These are phyloP conservation scores for Stephanodiscus minutulus DNA, from an alignment of 108 stramenopile genomes.

Conservation along the genomic window DNA sequence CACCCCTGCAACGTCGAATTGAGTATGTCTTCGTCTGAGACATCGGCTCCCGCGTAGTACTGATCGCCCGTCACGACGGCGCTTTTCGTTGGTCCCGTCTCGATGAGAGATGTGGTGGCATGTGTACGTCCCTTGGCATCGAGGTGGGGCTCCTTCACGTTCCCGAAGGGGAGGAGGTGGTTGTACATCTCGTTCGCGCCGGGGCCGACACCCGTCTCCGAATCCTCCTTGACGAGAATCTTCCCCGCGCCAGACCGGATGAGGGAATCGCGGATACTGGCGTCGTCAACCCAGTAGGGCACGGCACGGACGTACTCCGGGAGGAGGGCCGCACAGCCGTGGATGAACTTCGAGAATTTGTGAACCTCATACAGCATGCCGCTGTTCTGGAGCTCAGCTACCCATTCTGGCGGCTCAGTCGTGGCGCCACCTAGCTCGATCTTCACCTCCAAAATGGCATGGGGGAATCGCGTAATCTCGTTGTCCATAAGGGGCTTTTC, in stretches of 20 bases:
- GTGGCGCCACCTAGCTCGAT: conserved; percentile 89
- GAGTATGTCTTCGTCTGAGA: conserved; percentile 48
- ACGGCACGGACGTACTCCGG: conserved; percentile 93
- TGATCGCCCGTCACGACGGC: conserved; percentile 30
- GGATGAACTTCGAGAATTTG: conserved; percentile 95
- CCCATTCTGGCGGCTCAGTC: conserved; percentile 90
- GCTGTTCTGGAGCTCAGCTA: conserved; percentile 87
- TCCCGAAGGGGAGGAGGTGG: conserved; percentile 86
- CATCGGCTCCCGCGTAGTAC: conserved; percentile 49
- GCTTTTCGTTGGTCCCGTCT: conserved; percentile 10
- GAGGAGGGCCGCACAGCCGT: conserved; percentile 88
- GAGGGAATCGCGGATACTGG: conserved; percentile 89
- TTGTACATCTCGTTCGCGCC: conserved; percentile 88
- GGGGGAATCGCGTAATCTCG: conserved; percentile 95
- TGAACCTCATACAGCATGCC: conserved; percentile 92
- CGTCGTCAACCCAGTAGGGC: conserved; percentile 98
- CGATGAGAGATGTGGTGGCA: conserved; percentile 51
- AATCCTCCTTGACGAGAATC: conserved; percentile 64
- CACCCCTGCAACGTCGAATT: conserved; percentile 31
- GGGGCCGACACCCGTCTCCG: conserved; percentile 66
- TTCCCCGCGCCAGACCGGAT: conserved; percentile 71
- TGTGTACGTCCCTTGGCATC: conserved; percentile 79
- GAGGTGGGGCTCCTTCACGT: conserved; percentile 65
- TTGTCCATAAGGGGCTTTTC: conserved; percentile 68
- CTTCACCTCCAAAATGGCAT: conserved; percentile 96